A percentile compares a stretch with the other conserved stretches of the same genome.
These are phyloP conservation scores for Saccharomyces paradoxus DNA, from an alignment of 805 yeast species.

Conservation along the genomic window DNA sequence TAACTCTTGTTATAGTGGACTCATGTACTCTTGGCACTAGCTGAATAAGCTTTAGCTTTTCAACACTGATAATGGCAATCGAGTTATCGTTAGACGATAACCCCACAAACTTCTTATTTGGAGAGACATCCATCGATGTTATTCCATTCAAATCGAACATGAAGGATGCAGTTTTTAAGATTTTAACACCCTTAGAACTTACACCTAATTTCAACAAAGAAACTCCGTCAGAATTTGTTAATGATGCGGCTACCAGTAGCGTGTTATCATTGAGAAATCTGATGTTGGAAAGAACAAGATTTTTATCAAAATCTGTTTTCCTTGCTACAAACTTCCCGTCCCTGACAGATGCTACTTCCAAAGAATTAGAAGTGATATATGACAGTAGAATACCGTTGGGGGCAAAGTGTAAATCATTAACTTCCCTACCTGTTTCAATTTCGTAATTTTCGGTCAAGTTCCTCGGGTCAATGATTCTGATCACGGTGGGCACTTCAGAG, in stretches of 20 bases:
- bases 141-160: slow-evolving; percentile 32
- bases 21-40: slow-evolving; percentile 56
- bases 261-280: slow-evolving; percentile 30
- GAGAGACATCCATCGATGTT: slow-evolving; percentile 41
- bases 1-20: slow-evolving; percentile 68
- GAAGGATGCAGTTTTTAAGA: neutral
- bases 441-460: slow-evolving; percentile 47
- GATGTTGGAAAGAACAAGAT: slow-evolving; percentile 29
- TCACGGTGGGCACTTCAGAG: slow-evolving; percentile 53
- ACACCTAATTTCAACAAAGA: neutral
- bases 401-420: slow-evolving; percentile 59
- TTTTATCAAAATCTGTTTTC: slow-evolving; percentile 31
- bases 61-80: slow-evolving; percentile 45
- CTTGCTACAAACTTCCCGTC: slow-evolving; percentile 34
- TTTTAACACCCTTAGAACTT: neutral
- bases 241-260: slow-evolving; percentile 38
- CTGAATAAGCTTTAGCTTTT: slow-evolving; percentile 44
- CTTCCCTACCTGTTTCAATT: slow-evolving; percentile 46
- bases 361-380: slow-evolving; percentile 48
- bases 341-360: slow-evolving; percentile 38
- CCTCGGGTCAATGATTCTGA: slow-evolving; percentile 53
- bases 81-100: slow-evolving; percentile 53
- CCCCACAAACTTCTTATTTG: slow-evolving; percentile 31
- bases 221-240: slow-evolving; percentile 4
- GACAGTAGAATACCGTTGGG: slow-evolving; percentile 59